Evolutionary conservation across 1,284 basidiomycete species (phyloP).

Genomic region (Pyrrhoderma noxium): DNA sequence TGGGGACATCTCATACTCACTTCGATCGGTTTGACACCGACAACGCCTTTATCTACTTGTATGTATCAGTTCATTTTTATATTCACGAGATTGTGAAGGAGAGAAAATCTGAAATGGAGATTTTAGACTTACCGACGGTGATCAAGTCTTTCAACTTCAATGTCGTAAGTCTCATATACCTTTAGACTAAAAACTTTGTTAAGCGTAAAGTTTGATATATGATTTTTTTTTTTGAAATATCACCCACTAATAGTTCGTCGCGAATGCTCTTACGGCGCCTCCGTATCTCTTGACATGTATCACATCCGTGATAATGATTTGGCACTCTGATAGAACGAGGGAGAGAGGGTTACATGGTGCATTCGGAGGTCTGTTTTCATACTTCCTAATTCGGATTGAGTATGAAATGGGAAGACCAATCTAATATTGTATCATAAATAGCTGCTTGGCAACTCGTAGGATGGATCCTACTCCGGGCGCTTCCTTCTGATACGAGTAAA

Average conservation of each 20-base stretch:
- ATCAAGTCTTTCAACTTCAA: conserved; percentile 35
- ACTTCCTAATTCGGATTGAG: not conserved
- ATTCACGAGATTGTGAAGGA: not conserved
- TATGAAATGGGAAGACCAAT: not conserved
- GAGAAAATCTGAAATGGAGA: not conserved
- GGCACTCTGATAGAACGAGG: conserved; percentile 30
- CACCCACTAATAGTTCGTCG: conserved; percentile 22
- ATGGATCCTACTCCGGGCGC: conserved; percentile 31
- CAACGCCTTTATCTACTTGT: conserved; percentile 32
- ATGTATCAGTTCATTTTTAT: conserved; percentile 13
- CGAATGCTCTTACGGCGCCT: conserved; percentile 34
- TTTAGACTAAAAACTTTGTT: not conserved
- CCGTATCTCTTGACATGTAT: conserved; percentile 33
- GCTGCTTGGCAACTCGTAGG: conserved; percentile 33
- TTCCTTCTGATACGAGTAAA: conserved; percentile 26
- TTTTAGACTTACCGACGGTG: conserved; percentile 32
- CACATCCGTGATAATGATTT: conserved; percentile 28
- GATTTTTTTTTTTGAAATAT: too few relatives aligned
- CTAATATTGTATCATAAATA: conserved; percentile 11
- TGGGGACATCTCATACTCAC: conserved; percentile 32
- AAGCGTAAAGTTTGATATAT: not conserved
- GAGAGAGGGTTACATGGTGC: conserved; percentile 33
- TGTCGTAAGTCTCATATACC: conserved; percentile 19
- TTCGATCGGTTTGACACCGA: conserved; percentile 30
- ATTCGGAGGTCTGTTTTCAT: conserved; percentile 26